Evolutionary conservation across 768 basidiomycete species (phyloP).

Genomic region (Leccinum rimulosum): DNA sequence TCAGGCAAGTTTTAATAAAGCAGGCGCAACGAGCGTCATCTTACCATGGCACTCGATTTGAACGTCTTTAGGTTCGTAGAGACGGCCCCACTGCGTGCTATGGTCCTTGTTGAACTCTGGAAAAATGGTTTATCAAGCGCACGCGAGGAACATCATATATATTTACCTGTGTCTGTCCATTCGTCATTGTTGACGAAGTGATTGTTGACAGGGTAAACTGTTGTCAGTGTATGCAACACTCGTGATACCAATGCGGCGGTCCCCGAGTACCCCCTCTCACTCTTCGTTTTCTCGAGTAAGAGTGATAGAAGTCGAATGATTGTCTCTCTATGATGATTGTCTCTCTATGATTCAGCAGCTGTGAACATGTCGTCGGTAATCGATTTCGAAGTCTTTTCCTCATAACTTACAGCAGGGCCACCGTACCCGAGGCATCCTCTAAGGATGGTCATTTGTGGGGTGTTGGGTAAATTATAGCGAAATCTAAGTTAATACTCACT

Average conservation of each 20-base stretch:
- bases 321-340: constrained; percentile 63
- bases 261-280: constrained; percentile 84
- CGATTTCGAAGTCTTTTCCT: neutral
- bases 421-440: constrained; percentile 80
- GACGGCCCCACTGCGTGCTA: constrained; percentile 73
- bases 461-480: constrained; percentile 1
- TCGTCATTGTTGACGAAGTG: constrained; percentile 81
- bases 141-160: neutral
- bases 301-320: constrained; percentile 61
- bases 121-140: neutral
- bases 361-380: constrained; percentile 5
- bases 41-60: constrained; percentile 86
- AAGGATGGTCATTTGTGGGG: constrained; percentile 57
- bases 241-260: constrained; percentile 76
- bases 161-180: constrained; percentile 73
- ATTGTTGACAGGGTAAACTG: constrained; percentile 73
- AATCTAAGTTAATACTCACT: constrained; percentile 46
- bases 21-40: neutral
- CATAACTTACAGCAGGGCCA: constrained; percentile 51
- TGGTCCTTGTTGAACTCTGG: constrained; percentile 64
- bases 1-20: constrained; percentile 8
- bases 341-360: constrained; percentile 70
- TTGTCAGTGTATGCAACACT: constrained; percentile 69
- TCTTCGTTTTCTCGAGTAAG: constrained; percentile 77
- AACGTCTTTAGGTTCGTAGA: constrained; percentile 77